A percentile compares a stretch with the other conserved stretches of the same genome.
Conservation (phyloP, 2,329 filamentous ascomycete species). For the Trichoderma semiorbis region DNA sequence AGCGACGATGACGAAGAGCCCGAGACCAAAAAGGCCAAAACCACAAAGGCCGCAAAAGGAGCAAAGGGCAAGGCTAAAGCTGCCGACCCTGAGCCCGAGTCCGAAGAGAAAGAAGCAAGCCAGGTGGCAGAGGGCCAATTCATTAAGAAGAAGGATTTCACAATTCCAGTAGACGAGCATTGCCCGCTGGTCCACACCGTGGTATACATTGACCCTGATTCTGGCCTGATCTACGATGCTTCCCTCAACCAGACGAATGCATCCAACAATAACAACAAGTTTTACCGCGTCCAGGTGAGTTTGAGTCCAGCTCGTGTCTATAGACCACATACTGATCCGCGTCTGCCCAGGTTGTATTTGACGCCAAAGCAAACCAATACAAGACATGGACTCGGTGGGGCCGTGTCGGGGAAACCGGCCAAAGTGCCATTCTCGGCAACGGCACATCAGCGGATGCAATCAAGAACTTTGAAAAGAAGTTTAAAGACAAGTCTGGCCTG, state of each 20-base stretch:
- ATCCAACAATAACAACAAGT: constrained; percentile 74
- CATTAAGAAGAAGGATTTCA: constrained; percentile 43
- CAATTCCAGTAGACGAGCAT: constrained; percentile 50
- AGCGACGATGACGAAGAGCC: constrained; percentile 10
- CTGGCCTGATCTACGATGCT: constrained; percentile 70
- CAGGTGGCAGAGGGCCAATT: constrained; percentile 43
- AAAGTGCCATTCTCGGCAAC: constrained; percentile 42
- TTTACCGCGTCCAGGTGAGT: constrained; percentile 68
- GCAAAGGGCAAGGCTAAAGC: constrained; percentile 29
- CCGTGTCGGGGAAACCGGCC: constrained; percentile 63
- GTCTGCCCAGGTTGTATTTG: constrained; percentile 32
- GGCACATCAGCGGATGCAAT: constrained; percentile 44
- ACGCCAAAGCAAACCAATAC: constrained; percentile 38
- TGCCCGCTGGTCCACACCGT: constrained; percentile 36
- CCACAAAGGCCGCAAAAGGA: constrained; percentile 26
- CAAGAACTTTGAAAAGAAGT: constrained; percentile 56
- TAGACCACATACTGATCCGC: background rate
- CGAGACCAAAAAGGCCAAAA: constrained; percentile 20
- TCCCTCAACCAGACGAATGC: constrained; percentile 76
- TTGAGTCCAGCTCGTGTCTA: background rate
- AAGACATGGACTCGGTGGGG: constrained; percentile 77
- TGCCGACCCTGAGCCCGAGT: constrained; percentile 32
- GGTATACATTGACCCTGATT: constrained; percentile 63
- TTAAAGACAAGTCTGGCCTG: constrained; percentile 59
- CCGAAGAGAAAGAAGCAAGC: constrained; percentile 33